Percentiles rank a stretch among this genome's conserved stretches.
phyloP scores from a whole-genome alignment of 2,329 filamentous ascomycete species.

The Talaromyces sp. region DNA sequence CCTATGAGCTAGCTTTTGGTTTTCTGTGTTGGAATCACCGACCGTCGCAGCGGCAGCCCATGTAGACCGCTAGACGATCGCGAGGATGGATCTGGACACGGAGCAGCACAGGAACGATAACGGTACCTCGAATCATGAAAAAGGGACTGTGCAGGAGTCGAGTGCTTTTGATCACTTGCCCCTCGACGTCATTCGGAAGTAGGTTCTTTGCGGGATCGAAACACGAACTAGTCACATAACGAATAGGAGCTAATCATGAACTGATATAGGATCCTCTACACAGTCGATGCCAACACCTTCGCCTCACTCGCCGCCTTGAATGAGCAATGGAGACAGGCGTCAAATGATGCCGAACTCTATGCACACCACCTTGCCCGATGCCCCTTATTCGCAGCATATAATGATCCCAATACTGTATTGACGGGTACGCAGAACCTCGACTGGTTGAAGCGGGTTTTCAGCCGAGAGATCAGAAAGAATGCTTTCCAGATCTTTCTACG shows the following conservation, averaged over 20 bases:
- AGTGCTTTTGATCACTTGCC: constrained; percentile 27
- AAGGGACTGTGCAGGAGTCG: neutral
- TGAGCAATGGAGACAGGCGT: constrained; percentile 42
- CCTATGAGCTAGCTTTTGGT: constrained; percentile 10
- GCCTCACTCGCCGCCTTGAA: constrained; percentile 47
- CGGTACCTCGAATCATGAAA: neutral
- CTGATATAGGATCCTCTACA: constrained; percentile 44
- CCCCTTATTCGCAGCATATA: constrained; percentile 40
- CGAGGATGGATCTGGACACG: constrained; percentile 18
- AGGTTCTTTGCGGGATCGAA: constrained; percentile 19
- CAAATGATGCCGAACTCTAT: constrained; percentile 45
- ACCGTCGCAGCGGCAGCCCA: constrained; percentile 13
- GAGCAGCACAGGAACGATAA: neutral
- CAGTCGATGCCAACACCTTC: constrained; percentile 47
- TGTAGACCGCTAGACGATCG: constrained; percentile 13
- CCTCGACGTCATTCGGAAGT: constrained; percentile 30
- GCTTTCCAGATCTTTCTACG: constrained; percentile 73
- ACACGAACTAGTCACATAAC: neutral
- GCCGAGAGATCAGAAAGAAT: constrained; percentile 69
- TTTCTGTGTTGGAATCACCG: constrained; percentile 11
- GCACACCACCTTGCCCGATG: constrained; percentile 46
- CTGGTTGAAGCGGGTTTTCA: constrained; percentile 63
- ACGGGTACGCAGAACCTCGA: constrained; percentile 51
- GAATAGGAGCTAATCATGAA: constrained; percentile 7
- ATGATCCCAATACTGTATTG: constrained; percentile 32